phyloP scores from a whole-genome alignment of 164 flowering plant genomes.

The Umbellularia californica region DNA sequence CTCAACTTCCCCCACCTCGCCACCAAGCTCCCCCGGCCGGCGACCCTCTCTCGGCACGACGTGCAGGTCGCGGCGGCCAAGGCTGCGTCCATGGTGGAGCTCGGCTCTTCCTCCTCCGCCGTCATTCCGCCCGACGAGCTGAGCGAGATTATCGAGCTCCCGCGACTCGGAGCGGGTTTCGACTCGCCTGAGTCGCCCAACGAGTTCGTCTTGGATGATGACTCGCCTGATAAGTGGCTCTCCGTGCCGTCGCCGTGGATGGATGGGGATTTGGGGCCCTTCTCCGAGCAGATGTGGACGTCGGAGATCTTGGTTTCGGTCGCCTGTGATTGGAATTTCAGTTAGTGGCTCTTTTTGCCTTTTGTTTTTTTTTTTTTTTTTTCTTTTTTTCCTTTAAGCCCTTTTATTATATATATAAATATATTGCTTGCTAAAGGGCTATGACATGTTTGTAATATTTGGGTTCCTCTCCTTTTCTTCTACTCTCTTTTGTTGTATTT shows the following conservation, averaged over 20 bases:
- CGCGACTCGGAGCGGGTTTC: slow-evolving; percentile 32
- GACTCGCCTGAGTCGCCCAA: slow-evolving; percentile 21
- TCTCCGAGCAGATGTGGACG: slow-evolving; percentile 15
- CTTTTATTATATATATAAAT: not conserved
- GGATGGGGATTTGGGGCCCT: slow-evolving; percentile 20
- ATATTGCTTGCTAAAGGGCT: not conserved
- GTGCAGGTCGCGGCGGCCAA: slow-evolving; percentile 69
- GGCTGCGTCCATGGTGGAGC: slow-evolving; percentile 65
- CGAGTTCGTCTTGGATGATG: slow-evolving; percentile 30
- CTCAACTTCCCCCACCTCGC: slow-evolving; percentile 76
- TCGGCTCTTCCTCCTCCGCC: slow-evolving; percentile 16
- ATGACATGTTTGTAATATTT: not conserved
- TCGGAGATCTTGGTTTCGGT: slow-evolving; percentile 17
- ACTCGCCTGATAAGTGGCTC: slow-evolving; percentile 31
- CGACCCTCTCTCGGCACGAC: slow-evolving; percentile 48
- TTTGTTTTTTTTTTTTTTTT: not conserved
- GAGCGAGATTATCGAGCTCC: slow-evolving; percentile 62
- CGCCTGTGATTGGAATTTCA: slow-evolving; percentile 34
- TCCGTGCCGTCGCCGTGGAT: slow-evolving; percentile 33
- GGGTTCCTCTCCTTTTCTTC: not conserved
- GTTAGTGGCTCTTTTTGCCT: not conserved
- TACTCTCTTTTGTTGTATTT: not conserved
- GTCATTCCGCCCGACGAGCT: slow-evolving; percentile 37
- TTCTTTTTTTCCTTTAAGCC: not conserved
- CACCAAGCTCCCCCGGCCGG: slow-evolving; percentile 53